These are phyloP conservation scores for Metschnikowia hibisci DNA, from an alignment of 805 yeast species.

Conservation along the genomic window DNA sequence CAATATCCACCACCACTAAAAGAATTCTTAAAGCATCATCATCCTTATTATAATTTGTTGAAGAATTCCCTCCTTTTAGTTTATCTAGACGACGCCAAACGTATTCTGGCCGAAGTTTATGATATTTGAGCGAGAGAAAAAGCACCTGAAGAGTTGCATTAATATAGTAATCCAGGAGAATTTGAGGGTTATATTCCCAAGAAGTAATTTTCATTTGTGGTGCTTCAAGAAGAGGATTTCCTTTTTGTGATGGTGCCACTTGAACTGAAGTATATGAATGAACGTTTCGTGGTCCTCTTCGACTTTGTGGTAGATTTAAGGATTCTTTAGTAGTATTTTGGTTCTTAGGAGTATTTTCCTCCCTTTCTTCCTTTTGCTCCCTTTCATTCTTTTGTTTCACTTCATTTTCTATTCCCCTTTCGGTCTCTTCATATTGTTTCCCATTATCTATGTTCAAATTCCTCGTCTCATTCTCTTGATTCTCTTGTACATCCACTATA, in stretches of 20 bases:
- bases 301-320: no score
- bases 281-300: conserved; percentile 9
- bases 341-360: not conserved
- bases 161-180: conserved; percentile 60
- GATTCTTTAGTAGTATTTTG: no score
- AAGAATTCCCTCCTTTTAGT: conserved; percentile 31
- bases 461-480: not conserved
- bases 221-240: conserved; percentile 61
- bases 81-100: conserved; percentile 52
- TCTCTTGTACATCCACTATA: not conserved
- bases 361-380: not conserved
- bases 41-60: conserved; percentile 22
- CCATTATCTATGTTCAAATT: not conserved
- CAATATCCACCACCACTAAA: conserved; percentile 63
- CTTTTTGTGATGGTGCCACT: conserved; percentile 65
- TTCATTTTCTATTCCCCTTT: not conserved
- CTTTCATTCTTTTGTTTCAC: not conserved
- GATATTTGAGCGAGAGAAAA: conserved; percentile 66
- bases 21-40: conserved; percentile 49
- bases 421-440: not conserved
- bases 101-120: conserved; percentile 73
- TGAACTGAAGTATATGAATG: conserved; percentile 34
- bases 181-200: conserved; percentile 51
- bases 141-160: conserved; percentile 53
- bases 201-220: conserved; percentile 46